Percentiles rank a stretch among this genome's conserved stretches.
Evolutionary conservation across 768 basidiomycete species (phyloP).

Genomic region (Rhizopogon roseolus): DNA sequence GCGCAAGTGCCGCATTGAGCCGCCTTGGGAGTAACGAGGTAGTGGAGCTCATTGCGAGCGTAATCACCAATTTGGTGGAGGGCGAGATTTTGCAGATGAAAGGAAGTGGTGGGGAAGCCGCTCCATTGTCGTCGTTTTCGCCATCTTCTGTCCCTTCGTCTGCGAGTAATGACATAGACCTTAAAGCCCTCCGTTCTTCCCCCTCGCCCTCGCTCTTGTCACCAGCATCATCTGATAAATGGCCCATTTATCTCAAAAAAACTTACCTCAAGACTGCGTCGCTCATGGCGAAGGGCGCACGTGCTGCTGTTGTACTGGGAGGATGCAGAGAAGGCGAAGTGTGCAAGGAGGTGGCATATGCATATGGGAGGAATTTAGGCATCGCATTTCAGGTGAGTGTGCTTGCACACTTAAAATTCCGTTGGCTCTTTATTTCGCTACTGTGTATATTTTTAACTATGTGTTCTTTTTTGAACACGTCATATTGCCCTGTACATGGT

Average conservation of each 20-base stretch:
- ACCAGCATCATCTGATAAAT: constrained; percentile 42
- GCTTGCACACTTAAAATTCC: background rate
- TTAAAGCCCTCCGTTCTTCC: constrained; percentile 41
- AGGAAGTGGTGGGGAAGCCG: constrained; percentile 6
- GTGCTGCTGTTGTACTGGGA: constrained; percentile 84
- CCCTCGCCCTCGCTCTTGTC: constrained; percentile 11
- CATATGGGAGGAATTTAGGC: constrained; percentile 85
- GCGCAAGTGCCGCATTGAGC: constrained; percentile 83
- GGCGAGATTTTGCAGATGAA: constrained; percentile 85
- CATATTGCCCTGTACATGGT: background rate
- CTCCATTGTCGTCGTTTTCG: background rate
- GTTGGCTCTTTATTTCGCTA: background rate
- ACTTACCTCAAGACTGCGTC: constrained; percentile 92
- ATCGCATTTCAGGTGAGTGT: constrained; percentile 88
- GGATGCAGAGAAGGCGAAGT: constrained; percentile 72
- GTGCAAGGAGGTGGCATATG: constrained; percentile 88
- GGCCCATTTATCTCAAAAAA: constrained; percentile 83
- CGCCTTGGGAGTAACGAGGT: constrained; percentile 85
- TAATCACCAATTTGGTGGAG: constrained; percentile 94
- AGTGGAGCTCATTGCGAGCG: constrained; percentile 87
- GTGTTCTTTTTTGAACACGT: background rate
- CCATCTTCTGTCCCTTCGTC: background rate
- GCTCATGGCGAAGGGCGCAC: constrained; percentile 82
- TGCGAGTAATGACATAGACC: constrained; percentile 11
- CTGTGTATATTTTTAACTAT: background rate